Conservation (phyloP, 2,329 filamentous ascomycete species). For the Epichloe sp. region DNA sequence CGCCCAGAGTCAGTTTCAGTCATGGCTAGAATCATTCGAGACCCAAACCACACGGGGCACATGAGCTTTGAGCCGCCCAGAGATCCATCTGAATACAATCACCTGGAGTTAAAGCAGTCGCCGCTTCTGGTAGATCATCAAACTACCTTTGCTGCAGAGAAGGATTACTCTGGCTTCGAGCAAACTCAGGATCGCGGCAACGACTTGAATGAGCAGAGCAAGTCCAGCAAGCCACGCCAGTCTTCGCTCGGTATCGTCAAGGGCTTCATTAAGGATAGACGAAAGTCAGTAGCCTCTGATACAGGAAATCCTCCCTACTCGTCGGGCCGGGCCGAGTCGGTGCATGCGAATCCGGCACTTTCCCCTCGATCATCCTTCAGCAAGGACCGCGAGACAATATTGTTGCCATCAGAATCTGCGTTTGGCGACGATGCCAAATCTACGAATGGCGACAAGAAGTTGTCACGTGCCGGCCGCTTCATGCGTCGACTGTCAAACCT, state of each 20-base stretch:
- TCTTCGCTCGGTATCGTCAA: slow-evolving; percentile 48
- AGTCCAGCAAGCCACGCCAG: slow-evolving; percentile 31
- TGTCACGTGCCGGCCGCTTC: slow-evolving; percentile 41
- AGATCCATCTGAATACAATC: slow-evolving; percentile 30
- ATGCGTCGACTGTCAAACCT: slow-evolving; percentile 46
- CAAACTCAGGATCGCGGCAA: slow-evolving; percentile 26
- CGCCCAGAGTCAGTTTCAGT: slow-evolving; percentile 73
- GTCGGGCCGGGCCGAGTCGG: slow-evolving; percentile 34
- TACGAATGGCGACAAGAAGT: slow-evolving; percentile 29
- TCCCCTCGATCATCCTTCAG: slow-evolving; percentile 39
- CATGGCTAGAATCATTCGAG: slow-evolving; percentile 69
- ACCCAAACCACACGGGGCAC: slow-evolving; percentile 33
- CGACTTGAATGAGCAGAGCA: slow-evolving; percentile 21
- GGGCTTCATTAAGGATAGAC: slow-evolving; percentile 47
- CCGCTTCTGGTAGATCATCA: slow-evolving; percentile 46
- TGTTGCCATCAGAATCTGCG: slow-evolving; percentile 32
- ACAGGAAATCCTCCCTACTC: slow-evolving; percentile 23
- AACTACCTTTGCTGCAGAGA: slow-evolving; percentile 13
- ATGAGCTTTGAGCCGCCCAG: slow-evolving; percentile 27
- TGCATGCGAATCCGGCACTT: slow-evolving; percentile 30
- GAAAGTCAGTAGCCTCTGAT: slow-evolving; percentile 34
- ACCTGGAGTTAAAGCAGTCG: slow-evolving; percentile 44
- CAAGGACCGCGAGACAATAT: slow-evolving; percentile 23
- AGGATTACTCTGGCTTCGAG: slow-evolving; percentile 16
- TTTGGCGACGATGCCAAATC: slow-evolving; percentile 35